phyloP scores from a whole-genome alignment of 805 yeast genomes.

The Saccharomyces eubayanus region DNA sequence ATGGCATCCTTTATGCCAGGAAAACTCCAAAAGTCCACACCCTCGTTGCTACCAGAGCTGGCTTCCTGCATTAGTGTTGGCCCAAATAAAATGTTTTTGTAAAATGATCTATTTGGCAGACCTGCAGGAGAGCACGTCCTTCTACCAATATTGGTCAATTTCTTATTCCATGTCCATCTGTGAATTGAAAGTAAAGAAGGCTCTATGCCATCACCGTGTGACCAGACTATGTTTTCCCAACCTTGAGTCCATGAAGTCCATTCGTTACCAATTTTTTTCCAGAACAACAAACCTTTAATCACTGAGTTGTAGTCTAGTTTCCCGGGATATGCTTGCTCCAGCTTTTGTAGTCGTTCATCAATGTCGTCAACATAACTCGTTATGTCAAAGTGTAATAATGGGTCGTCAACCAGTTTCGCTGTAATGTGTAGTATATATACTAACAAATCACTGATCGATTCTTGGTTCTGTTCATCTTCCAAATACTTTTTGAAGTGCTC shows the following conservation, averaged over 20 bases:
- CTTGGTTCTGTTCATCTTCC: conserved; percentile 40
- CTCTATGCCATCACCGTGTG: conserved; percentile 48
- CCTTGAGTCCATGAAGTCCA: conserved; percentile 46
- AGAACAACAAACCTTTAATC: conserved; percentile 28
- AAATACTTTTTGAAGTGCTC: conserved; percentile 38
- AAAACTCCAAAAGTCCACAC: conserved; percentile 40
- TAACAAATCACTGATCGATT: conserved; percentile 47
- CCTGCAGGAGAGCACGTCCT: conserved; percentile 39
- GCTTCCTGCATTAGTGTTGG: conserved; percentile 54
- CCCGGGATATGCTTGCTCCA: conserved; percentile 25
- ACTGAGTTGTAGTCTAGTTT: conserved; percentile 26
- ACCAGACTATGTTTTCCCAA: conserved; percentile 50
- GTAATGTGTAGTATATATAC: conserved; percentile 44
- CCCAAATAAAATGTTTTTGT: conserved; percentile 58
- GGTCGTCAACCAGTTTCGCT: conserved; percentile 57
- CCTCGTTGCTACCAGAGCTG: conserved; percentile 34
- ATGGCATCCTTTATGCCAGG: conserved; percentile 70
- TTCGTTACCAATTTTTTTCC: conserved; percentile 38
- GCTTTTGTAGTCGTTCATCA: conserved; percentile 38
- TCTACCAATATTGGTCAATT: conserved; percentile 46
- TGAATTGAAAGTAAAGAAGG: conserved; percentile 57
- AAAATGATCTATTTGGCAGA: conserved; percentile 51
- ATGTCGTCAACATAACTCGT: conserved; percentile 37
- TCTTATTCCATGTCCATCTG: conserved; percentile 71
- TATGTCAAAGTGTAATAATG: conserved; percentile 63